A percentile compares a stretch with the other conserved stretches of the same genome.
Evolutionary conservation across 495 filamentous ascomycete genomes (phyloP).

Genomic region (Neurospora hispaniola): DNA sequence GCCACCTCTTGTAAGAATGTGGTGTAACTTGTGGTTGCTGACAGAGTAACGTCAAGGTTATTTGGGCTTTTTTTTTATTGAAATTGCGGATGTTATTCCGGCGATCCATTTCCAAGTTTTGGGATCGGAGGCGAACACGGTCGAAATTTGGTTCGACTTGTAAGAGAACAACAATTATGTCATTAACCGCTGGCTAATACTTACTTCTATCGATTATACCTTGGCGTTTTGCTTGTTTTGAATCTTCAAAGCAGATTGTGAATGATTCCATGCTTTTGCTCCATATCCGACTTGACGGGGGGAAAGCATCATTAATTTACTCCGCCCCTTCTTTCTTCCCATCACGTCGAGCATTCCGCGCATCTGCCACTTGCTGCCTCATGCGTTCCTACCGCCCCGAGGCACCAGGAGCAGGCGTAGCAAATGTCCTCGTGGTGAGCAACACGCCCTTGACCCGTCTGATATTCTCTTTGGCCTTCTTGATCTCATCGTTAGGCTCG

Average conservation of each 20-base stretch:
- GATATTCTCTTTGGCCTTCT: conserved; percentile 72
- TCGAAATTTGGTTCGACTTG: too few species aligned
- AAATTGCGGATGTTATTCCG: too few species aligned
- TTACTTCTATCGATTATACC: not conserved
- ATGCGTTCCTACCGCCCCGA: not conserved
- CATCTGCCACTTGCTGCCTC: not conserved
- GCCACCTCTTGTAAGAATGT: too few species aligned
- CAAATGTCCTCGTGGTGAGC: conserved; percentile 63
- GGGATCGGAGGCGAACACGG: too few species aligned
- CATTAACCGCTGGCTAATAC: conserved; percentile 4
- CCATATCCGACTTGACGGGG: not conserved
- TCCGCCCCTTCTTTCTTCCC: not conserved
- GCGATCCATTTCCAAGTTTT: too few species aligned
- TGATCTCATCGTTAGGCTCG: conserved; percentile 63
- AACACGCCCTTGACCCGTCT: conserved; percentile 87
- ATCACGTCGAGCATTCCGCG: not conserved
- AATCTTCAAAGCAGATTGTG: not conserved
- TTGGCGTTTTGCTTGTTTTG: not conserved
- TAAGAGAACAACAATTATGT: not conserved
- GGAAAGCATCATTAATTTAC: not conserved
- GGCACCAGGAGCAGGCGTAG: conserved; percentile 13
- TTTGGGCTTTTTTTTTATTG: too few species aligned
- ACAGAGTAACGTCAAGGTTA: too few species aligned
- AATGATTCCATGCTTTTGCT: not conserved
- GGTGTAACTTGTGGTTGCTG: too few species aligned